Evolutionary conservation across 352 stramenopile genomes (phyloP).

Genomic region (Pelagophyceae sp.): DNA sequence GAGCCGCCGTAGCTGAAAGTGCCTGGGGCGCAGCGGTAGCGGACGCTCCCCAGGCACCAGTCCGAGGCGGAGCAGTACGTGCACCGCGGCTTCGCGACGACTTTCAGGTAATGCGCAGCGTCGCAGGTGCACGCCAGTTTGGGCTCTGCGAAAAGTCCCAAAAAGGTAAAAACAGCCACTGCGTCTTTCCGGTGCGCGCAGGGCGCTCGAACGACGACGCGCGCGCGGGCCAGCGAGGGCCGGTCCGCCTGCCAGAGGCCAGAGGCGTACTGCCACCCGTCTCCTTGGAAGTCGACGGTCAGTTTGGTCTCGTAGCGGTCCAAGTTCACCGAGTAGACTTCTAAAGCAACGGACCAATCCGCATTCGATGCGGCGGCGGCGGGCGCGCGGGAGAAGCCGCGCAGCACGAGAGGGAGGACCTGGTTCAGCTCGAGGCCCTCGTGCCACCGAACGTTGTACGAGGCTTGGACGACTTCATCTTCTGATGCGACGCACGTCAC

Average conservation of each 20-base stretch:
- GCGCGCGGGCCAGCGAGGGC: not conserved
- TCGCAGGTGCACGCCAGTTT: not conserved
- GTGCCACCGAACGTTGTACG: too few species aligned
- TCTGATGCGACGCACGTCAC: too few species aligned
- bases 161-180: not conserved
- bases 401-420: too few species aligned
- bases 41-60: not conserved
- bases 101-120: not conserved
- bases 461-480: too few species aligned
- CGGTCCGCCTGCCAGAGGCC: not conserved
- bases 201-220: not conserved
- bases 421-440: too few species aligned
- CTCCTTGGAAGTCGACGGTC: not conserved
- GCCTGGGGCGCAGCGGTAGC: not conserved
- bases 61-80: not conserved
- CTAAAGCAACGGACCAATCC: too few species aligned
- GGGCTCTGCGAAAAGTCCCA: not conserved
- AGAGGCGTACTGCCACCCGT: not conserved
- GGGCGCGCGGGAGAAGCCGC: too few species aligned
- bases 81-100: not conserved
- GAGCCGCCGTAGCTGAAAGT: constrained; percentile 30
- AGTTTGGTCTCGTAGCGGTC: not conserved
- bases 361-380: too few species aligned
- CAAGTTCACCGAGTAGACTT: not conserved
- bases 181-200: not conserved